A percentile compares a stretch with the other conserved stretches of the same genome.
phyloP scores from a whole-genome alignment of 2,329 filamentous ascomycete genomes.

The Sordariomycetes sp. region DNA sequence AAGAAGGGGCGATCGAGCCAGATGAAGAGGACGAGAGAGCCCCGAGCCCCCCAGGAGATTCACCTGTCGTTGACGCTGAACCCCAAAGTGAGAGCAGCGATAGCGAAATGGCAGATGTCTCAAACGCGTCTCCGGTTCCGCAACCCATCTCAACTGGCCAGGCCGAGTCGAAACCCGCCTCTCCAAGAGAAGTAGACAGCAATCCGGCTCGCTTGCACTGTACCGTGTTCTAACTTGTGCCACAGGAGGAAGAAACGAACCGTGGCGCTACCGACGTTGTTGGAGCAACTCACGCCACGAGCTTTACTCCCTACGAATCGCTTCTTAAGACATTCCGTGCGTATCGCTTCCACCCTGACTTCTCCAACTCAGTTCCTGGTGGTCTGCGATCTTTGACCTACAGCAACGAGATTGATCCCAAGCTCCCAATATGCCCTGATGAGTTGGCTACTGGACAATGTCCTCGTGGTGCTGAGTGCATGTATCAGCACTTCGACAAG shows the following conservation, averaged over 20 bases:
- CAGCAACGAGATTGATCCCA: slow-evolving; percentile 78
- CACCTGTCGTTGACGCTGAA: neutral
- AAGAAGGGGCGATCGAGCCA: too few species aligned
- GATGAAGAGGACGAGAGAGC: too few species aligned
- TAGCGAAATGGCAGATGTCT: slow-evolving; percentile 14
- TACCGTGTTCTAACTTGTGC: too few species aligned
- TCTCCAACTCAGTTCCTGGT: slow-evolving; percentile 56
- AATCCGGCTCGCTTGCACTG: slow-evolving; percentile 5
- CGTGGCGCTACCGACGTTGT: too few species aligned
- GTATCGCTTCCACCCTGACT: slow-evolving; percentile 83
- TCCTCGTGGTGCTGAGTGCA: slow-evolving; percentile 59
- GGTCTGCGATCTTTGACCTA: slow-evolving; percentile 88
- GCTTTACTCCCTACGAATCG: slow-evolving; percentile 62
- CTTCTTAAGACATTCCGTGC: slow-evolving; percentile 75
- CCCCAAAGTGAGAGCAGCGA: slow-evolving; percentile 13
- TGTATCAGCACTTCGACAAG: slow-evolving; percentile 64
- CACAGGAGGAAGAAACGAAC: too few species aligned
- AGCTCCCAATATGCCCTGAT: slow-evolving; percentile 65
- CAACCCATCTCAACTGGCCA: slow-evolving; percentile 21
- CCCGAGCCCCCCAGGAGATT: too few species aligned
- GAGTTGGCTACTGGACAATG: slow-evolving; percentile 65
- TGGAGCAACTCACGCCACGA: neutral
- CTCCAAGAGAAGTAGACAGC: slow-evolving; percentile 33
- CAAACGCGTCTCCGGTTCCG: slow-evolving; percentile 11
- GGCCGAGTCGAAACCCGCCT: slow-evolving; percentile 12